phyloP scores from a whole-genome alignment of 2,329 filamentous ascomycete species.

The Fusarium piperis region DNA sequence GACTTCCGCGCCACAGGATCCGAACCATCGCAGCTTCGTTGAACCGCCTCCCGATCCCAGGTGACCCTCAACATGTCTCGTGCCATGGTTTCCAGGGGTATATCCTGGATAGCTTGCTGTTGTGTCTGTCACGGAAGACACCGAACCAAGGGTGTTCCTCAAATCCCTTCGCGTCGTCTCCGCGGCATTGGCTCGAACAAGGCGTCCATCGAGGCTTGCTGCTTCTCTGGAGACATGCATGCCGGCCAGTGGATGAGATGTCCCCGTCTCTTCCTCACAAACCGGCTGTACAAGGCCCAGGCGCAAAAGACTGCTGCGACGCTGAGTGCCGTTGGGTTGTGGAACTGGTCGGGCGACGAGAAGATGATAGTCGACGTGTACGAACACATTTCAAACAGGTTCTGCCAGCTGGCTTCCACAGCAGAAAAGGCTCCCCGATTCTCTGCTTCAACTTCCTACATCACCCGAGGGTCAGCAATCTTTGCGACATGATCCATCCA shows the following conservation, averaged over 20 bases:
- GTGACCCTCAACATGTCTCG: constrained; percentile 41
- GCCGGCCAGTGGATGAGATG: constrained; percentile 47
- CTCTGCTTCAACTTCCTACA: constrained; percentile 62
- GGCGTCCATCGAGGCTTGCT: constrained; percentile 35
- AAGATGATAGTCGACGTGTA: constrained; percentile 74
- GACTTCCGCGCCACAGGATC: constrained; percentile 35
- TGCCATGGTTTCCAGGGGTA: constrained; percentile 18
- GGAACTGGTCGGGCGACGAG: constrained; percentile 70
- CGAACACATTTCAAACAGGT: constrained; percentile 74
- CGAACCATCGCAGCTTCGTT: constrained; percentile 35
- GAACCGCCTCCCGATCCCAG: constrained; percentile 36
- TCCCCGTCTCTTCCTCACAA: constrained; percentile 45
- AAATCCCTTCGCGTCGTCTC: constrained; percentile 34
- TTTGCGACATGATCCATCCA: neutral
- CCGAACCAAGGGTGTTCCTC: neutral
- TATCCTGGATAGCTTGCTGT: neutral
- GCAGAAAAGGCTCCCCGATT: constrained; percentile 75
- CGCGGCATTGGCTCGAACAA: constrained; percentile 30
- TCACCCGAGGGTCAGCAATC: constrained; percentile 4
- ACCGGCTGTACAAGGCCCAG: constrained; percentile 43
- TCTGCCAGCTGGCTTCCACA: constrained; percentile 74
- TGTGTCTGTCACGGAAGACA: constrained; percentile 20
- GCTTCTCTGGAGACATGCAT: constrained; percentile 41
- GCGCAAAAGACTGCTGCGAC: constrained; percentile 57
- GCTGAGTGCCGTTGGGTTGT: constrained; percentile 69